phyloP scores from a whole-genome alignment of 2,329 filamentous ascomycete species.

The Pseudogymnoascus sp. region DNA sequence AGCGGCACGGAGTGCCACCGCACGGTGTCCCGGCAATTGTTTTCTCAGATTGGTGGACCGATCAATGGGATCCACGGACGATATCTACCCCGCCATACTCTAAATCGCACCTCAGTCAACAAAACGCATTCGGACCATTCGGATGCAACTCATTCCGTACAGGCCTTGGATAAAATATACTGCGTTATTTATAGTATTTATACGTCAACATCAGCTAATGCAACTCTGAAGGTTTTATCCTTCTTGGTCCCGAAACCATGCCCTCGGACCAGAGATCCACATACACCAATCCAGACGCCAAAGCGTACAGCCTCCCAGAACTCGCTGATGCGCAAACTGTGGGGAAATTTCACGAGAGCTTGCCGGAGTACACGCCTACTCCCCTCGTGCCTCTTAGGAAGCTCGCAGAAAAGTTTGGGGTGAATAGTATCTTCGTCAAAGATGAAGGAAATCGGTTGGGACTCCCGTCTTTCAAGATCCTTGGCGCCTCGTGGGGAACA shows the following conservation, averaged over 20 bases:
- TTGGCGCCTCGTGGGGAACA: conserved; percentile 68
- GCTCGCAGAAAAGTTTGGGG: conserved; percentile 48
- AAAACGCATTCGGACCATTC: not conserved
- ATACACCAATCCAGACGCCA: not conserved
- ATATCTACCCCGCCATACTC: not conserved
- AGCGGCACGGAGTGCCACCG: not conserved
- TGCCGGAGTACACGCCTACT: conserved; percentile 49
- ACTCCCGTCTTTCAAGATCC: conserved; percentile 69
- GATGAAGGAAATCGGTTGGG: conserved; percentile 61
- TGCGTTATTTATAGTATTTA: not conserved
- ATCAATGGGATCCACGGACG: not conserved
- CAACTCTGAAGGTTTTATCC: not conserved
- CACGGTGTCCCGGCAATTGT: not conserved
- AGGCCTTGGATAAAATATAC: not conserved
- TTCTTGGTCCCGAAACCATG: not conserved
- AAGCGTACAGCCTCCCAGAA: not conserved
- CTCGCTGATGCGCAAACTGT: not conserved
- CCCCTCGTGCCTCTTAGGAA: conserved; percentile 43
- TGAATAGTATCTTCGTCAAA: conserved; percentile 55
- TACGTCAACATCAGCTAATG: not conserved
- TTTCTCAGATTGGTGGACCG: not conserved
- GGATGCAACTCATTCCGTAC: not conserved
- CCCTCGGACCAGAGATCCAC: not conserved
- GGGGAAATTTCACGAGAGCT: conserved; percentile 43
- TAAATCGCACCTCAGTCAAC: not conserved